Percentiles rank a stretch among this genome's conserved stretches.
Evolutionary conservation across 2,329 filamentous ascomycete genomes (phyloP).

Genomic region (Aspergillus amoenus): DNA sequence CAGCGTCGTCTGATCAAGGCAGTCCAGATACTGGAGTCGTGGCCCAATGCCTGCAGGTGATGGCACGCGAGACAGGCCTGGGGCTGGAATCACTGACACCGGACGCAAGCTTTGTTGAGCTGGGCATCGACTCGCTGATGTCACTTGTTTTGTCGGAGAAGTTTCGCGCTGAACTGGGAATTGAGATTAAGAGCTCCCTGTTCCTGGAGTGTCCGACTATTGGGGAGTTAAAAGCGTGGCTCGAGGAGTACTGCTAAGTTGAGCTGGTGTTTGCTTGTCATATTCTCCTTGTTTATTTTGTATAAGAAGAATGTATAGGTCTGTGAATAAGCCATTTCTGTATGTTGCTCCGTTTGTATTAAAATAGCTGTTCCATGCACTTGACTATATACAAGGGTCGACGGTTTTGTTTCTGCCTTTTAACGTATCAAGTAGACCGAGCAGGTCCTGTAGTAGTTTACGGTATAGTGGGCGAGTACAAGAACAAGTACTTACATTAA

Average conservation of each 20-base stretch:
- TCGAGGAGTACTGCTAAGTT: slow-evolving; percentile 13
- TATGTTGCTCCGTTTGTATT: too few relatives aligned
- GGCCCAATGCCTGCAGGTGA: slow-evolving; percentile 23
- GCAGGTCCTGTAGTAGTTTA: too few relatives aligned
- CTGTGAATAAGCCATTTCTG: too few relatives aligned
- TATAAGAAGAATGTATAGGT: too few relatives aligned
- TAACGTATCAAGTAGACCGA: too few relatives aligned
- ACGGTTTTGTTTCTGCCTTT: too few relatives aligned
- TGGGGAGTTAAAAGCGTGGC: slow-evolving; percentile 18
- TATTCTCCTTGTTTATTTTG: too few relatives aligned
- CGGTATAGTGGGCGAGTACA: too few relatives aligned
- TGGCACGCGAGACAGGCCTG: slow-evolving; percentile 30
- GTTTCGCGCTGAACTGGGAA: slow-evolving; percentile 29
- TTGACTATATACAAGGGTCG: too few relatives aligned
- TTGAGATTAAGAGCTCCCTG: slow-evolving; percentile 28
- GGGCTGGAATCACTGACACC: slow-evolving; percentile 18
- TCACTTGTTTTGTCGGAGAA: slow-evolving; percentile 35
- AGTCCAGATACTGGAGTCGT: slow-evolving; percentile 4
- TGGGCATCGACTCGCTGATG: slow-evolving; percentile 41
- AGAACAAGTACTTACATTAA: too few relatives aligned
- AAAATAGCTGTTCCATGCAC: too few relatives aligned
- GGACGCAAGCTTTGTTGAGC: slow-evolving; percentile 25
- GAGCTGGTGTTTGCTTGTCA: too few relatives aligned
- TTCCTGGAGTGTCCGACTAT: slow-evolving; percentile 26
- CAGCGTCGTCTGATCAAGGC: background rate